Evolutionary conservation across 805 yeast genomes (phyloP).

Genomic region (Candida koratica): DNA sequence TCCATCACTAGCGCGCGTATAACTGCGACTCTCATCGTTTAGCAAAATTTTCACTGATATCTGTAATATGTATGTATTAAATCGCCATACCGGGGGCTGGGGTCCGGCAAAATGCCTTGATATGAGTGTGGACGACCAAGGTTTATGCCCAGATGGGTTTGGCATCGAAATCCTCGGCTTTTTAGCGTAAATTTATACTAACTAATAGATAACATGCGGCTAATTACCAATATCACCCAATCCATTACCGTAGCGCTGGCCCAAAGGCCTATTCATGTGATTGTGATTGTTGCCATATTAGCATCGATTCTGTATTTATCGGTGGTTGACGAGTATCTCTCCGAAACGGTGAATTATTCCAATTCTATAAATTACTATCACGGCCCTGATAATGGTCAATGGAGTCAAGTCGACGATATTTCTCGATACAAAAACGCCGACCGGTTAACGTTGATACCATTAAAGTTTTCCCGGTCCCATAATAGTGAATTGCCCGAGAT

Average conservation of each 20-base stretch:
- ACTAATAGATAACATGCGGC: conserved; percentile 4
- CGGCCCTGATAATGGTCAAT: conserved; percentile 37
- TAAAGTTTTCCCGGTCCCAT: conserved; percentile 50
- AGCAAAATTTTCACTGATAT: conserved; percentile 7
- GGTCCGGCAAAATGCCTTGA: too few relatives aligned
- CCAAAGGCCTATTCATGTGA: conserved; percentile 80
- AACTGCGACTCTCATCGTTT: conserved; percentile 7
- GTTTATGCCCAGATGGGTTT: too few relatives aligned
- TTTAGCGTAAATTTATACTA: conserved; percentile 2
- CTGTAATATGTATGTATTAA: conserved; percentile 7
- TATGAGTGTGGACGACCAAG: too few relatives aligned
- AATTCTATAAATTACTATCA: conserved; percentile 28
- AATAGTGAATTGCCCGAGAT: conserved; percentile 40
- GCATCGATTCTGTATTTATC: conserved; percentile 81
- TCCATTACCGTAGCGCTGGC: conserved; percentile 59
- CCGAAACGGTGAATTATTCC: conserved; percentile 34
- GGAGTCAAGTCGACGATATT: conserved; percentile 48
- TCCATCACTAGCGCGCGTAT: too few relatives aligned
- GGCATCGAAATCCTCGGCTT: too few relatives aligned
- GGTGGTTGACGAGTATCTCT: conserved; percentile 62
- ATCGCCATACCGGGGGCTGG: too few relatives aligned
- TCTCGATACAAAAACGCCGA: conserved; percentile 37
- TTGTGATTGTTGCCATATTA: conserved; percentile 63
- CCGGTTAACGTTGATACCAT: conserved; percentile 50
- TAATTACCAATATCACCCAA: conserved; percentile 3